phyloP scores from a whole-genome alignment of 371 early-diverging fungal species.

The Mortierella polycephala region DNA sequence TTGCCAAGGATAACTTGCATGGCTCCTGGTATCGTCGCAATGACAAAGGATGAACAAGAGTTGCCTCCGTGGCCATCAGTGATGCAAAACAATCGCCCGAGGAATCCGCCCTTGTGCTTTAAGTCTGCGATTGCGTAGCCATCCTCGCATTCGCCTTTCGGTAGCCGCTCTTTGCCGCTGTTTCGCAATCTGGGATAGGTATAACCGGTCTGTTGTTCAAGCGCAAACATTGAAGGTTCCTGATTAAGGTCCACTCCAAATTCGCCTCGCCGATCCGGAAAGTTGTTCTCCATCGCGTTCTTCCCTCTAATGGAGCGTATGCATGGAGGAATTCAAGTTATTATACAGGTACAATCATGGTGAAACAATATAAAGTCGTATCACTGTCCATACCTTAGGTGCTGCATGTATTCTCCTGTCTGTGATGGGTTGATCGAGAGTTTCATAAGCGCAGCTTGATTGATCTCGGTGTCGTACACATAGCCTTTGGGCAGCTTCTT shows the following conservation, averaged over 20 bases:
- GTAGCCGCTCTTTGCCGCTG: conserved; percentile 62
- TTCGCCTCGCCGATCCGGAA: conserved; percentile 37
- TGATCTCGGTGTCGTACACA: conserved; percentile 49
- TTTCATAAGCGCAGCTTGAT: conserved; percentile 43
- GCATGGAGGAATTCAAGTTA: no score
- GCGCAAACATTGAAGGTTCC: conserved; percentile 59
- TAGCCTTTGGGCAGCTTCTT: conserved; percentile 51
- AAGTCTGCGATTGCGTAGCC: conserved; percentile 70
- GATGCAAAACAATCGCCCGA: conserved; percentile 67
- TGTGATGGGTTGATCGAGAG: conserved; percentile 41
- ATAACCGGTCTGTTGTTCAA: conserved; percentile 73
- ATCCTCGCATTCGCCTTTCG: conserved; percentile 71
- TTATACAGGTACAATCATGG: no score
- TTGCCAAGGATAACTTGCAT: conserved; percentile 62
- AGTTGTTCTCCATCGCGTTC: conserved; percentile 34
- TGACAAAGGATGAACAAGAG: conserved; percentile 72
- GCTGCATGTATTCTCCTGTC: conserved; percentile 45
- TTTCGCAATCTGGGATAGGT: conserved; percentile 71
- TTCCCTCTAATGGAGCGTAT: conserved; percentile 12
- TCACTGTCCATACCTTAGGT: conserved; percentile 21
- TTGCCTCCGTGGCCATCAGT: conserved; percentile 77
- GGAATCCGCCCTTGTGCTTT: conserved; percentile 39
- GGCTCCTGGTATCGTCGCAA: conserved; percentile 62
- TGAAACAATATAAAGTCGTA: no score
- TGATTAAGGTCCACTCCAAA: conserved; percentile 34